Conservation (phyloP, 1,284 basidiomycete species). For the Thelephora terrestris region DNA sequence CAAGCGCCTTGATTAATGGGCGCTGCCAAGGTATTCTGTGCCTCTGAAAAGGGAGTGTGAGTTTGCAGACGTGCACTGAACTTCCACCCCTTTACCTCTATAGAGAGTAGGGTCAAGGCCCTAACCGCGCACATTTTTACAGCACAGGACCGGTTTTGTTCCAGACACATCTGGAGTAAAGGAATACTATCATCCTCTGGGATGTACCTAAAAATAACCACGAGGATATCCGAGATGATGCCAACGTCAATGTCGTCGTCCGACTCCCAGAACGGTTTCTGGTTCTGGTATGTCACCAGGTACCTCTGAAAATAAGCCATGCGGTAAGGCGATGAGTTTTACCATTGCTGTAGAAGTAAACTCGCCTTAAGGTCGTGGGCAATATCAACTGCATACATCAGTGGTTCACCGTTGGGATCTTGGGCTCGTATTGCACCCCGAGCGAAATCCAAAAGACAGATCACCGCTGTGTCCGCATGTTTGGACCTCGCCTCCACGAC, state of each 20-base stretch:
- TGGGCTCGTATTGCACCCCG: constrained; percentile 65
- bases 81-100: constrained; percentile 19
- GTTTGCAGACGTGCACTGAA: neutral
- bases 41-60: neutral
- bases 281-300: constrained; percentile 36
- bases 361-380: constrained; percentile 72
- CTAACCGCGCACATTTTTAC: constrained; percentile 73
- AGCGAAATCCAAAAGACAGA: constrained; percentile 77
- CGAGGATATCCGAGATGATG: constrained; percentile 68
- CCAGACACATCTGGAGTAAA: constrained; percentile 55
- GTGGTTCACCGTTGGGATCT: constrained; percentile 48
- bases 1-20: constrained; percentile 36
- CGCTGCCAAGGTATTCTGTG: constrained; percentile 48
- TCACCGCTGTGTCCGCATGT: constrained; percentile 52
- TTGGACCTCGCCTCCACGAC: constrained; percentile 41
- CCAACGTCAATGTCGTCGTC: constrained; percentile 68
- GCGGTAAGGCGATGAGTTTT: constrained; percentile 1
- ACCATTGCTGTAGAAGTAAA: constrained; percentile 1
- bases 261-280: constrained; percentile 62
- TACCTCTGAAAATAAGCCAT: constrained; percentile 24
- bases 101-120: constrained; percentile 45
- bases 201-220: constrained; percentile 61
- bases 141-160: constrained; percentile 67
- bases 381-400: constrained; percentile 60
- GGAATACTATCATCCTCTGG: constrained; percentile 48